Percentiles rank a stretch among this genome's conserved stretches.
Evolutionary conservation across 768 basidiomycete species (phyloP).

Genomic region (Podaxis sp.): DNA sequence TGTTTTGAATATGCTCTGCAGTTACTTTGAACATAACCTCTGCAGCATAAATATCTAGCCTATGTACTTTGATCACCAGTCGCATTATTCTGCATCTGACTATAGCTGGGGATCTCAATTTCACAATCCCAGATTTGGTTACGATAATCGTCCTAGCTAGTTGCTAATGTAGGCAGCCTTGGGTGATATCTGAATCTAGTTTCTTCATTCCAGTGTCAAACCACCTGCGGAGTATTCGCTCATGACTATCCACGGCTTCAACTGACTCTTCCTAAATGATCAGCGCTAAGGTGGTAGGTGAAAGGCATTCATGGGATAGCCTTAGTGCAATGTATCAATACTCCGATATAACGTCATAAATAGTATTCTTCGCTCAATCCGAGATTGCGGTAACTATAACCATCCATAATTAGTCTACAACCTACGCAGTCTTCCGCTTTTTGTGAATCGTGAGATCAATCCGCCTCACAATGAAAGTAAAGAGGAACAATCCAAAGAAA

Average conservation of each 20-base stretch:
- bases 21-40: too few species aligned
- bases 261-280: slow-evolving; percentile 2
- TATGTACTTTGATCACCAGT: too few species aligned
- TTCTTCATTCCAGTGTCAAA: slow-evolving; percentile 22
- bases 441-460: slow-evolving; percentile 43
- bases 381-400: slow-evolving; percentile 14
- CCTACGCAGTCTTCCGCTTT: slow-evolving; percentile 34
- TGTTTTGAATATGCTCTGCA: too few species aligned
- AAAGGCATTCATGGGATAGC: neutral
- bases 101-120: too few species aligned
- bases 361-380: neutral
- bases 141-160: too few species aligned
- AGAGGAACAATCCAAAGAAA: slow-evolving; percentile 60
- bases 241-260: slow-evolving; percentile 35
- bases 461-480: slow-evolving; percentile 38
- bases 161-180: too few species aligned
- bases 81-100: too few species aligned
- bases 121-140: too few species aligned
- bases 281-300: neutral
- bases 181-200: too few species aligned
- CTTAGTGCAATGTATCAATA: slow-evolving; percentile 11
- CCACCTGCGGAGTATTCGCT: slow-evolving; percentile 31
- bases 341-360: slow-evolving; percentile 5
- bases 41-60: too few species aligned
- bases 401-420: slow-evolving; percentile 17